Conservation (phyloP, 371 early-diverging fungal genomes). For the Mortierella sp. region DNA sequence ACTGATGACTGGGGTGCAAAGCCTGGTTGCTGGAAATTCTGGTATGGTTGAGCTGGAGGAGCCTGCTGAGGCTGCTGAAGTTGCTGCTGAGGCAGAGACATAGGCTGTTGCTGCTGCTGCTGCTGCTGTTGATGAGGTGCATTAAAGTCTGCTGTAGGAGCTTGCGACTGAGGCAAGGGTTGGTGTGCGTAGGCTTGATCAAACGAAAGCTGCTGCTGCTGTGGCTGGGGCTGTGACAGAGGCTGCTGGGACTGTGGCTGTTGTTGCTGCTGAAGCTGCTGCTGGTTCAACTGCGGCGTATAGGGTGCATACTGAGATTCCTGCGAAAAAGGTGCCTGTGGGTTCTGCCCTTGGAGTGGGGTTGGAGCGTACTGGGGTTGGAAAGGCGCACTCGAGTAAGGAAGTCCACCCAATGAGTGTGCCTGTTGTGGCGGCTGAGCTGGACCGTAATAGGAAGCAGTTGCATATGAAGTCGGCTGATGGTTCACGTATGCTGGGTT, state of each 20-base stretch:
- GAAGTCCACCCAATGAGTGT: conserved; percentile 14
- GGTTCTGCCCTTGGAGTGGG: conserved; percentile 15
- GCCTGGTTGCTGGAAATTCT: conserved; percentile 6
- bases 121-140: conserved; percentile 8
- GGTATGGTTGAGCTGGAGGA: too few relatives aligned
- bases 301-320: conserved; percentile 36
- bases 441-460: conserved; percentile 10
- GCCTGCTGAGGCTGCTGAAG: conserved; percentile 10
- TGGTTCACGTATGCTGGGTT: conserved; percentile 23
- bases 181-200: conserved; percentile 18
- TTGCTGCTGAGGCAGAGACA: conserved; percentile 4
- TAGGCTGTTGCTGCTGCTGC: conserved; percentile 20
- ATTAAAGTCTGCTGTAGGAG: too few relatives aligned
- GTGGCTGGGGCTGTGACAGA: neutral
- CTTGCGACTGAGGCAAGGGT: conserved; percentile 2
- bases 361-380: conserved; percentile 26
- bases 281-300: conserved; percentile 29
- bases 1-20: conserved; percentile 2
- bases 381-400: conserved; percentile 26
- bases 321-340: conserved; percentile 13
- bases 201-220: conserved; percentile 12
- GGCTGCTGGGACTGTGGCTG: conserved; percentile 18
- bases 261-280: conserved; percentile 6
- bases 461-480: conserved; percentile 15
- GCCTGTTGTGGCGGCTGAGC: conserved; percentile 18